These are phyloP conservation scores for Berkeleyomyces rouxiae DNA, from an alignment of 2,329 filamentous ascomycete species.

Conservation along the genomic window DNA sequence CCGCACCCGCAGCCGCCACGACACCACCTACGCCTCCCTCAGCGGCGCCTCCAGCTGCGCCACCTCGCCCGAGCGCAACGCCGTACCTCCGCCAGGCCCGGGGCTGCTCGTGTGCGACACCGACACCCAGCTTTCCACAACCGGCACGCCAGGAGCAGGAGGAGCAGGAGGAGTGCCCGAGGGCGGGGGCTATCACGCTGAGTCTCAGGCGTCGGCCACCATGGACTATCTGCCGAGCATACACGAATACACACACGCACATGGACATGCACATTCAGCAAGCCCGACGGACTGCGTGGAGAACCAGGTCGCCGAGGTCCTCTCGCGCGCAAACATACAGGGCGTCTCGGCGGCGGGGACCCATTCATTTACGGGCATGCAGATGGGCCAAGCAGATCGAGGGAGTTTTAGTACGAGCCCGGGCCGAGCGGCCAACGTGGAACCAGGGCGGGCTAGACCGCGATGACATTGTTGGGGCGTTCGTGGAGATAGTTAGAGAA, in stretches of 20 bases:
- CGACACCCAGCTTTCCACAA: not conserved
- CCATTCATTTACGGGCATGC: not conserved
- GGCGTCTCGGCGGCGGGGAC: not conserved
- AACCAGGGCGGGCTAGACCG: not conserved
- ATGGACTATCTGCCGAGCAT: not conserved
- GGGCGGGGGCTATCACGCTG: not conserved
- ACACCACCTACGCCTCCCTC: not conserved
- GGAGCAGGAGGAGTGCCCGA: too few relatives aligned
- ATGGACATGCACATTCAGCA: too few relatives aligned
- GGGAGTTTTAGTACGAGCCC: not conserved
- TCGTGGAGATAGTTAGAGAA: too few relatives aligned
- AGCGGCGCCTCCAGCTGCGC: not conserved
- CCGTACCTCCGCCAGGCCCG: conserved; percentile 7
- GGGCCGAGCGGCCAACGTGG: not conserved
- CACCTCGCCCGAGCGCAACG: conserved; percentile 3
- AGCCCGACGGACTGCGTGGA: conserved; percentile 2
- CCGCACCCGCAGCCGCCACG: conserved; percentile 6
- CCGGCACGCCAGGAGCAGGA: not conserved
- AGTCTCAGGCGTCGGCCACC: not conserved
- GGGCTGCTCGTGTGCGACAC: conserved; percentile 4
- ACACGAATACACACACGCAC: not conserved
- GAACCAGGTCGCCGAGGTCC: conserved; percentile 8
- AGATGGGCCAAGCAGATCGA: not conserved
- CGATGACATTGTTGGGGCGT: not conserved
- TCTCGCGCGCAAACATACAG: conserved; percentile 8